Percentiles rank a stretch among this genome's conserved stretches.
Evolutionary conservation across 2,329 filamentous ascomycete species (phyloP).

Genomic region (Aspergillus sp.): DNA sequence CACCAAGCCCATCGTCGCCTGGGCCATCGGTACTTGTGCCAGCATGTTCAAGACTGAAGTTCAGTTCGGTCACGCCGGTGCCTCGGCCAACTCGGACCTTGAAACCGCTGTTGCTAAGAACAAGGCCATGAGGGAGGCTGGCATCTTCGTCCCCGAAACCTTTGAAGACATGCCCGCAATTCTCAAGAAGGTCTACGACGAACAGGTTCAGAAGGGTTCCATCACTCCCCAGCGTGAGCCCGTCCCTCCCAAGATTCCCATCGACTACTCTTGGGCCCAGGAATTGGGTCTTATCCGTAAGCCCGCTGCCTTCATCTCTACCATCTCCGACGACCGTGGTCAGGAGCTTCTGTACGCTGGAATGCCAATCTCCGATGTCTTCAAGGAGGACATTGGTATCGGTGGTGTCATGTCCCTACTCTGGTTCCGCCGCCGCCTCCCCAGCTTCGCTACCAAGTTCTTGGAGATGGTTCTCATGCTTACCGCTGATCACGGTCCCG

Average conservation of each 20-base stretch:
- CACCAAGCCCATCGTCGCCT: conserved; percentile 98
- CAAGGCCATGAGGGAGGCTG: conserved; percentile 91
- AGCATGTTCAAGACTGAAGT: conserved; percentile 99
- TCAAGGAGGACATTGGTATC: conserved; percentile 97
- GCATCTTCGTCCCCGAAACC: conserved; percentile 90
- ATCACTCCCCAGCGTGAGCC: conserved; percentile 88
- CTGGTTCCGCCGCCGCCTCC: conserved; percentile 98
- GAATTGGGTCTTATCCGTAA: conserved; percentile 99
- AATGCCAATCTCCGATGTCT: conserved; percentile 99
- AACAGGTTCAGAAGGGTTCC: conserved; percentile 78
- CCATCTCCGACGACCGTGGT: conserved; percentile 98
- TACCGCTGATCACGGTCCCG: conserved; percentile 97
- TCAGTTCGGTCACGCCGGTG: conserved; percentile 97
- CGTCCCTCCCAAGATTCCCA: conserved; percentile 95
- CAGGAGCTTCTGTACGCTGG: conserved; percentile 98
- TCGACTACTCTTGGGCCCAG: conserved; percentile 99
- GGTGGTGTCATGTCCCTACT: conserved; percentile 99
- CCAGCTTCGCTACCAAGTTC: conserved; percentile 96
- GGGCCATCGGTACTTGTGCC: conserved; percentile 98
- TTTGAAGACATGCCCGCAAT: conserved; percentile 89
- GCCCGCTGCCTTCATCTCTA: conserved; percentile 99
- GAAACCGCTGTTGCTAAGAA: conserved; percentile 98
- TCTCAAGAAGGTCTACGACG: conserved; percentile 81
- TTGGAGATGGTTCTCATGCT: conserved; percentile 99
- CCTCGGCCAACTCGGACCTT: conserved; percentile 98